Conservation (phyloP, 2,329 filamentous ascomycete genomes). For the Alternaria brassicae region DNA sequence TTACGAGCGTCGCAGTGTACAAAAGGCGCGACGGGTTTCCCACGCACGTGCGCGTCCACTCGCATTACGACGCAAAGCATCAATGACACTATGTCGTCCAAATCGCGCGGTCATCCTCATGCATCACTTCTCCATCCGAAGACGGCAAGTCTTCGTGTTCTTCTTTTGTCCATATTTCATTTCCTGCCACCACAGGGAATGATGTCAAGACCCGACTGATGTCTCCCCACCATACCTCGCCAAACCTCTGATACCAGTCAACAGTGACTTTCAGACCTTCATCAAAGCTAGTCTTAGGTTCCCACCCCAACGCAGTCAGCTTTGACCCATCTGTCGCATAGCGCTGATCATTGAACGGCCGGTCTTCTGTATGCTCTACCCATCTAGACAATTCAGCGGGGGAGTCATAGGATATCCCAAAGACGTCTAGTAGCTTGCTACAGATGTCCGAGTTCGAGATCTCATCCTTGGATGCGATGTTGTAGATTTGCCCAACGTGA, state of each 20-base stretch:
- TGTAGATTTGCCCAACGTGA: slow-evolving; percentile 77
- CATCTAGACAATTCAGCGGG: slow-evolving; percentile 64
- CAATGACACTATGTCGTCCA: slow-evolving; percentile 33
- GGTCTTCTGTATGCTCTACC: slow-evolving; percentile 77
- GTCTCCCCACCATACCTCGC: slow-evolving; percentile 53
- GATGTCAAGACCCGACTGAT: slow-evolving; percentile 50
- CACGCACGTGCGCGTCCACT: background rate
- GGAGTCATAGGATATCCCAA: slow-evolving; percentile 58
- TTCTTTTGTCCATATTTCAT: slow-evolving; percentile 51
- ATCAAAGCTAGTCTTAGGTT: slow-evolving; percentile 46
- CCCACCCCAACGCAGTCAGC: slow-evolving; percentile 47
- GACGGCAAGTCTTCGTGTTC: slow-evolving; percentile 49
- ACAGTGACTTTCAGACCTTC: slow-evolving; percentile 48
- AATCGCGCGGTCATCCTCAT: slow-evolving; percentile 19
- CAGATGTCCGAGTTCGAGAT: slow-evolving; percentile 77
- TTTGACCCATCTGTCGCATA: slow-evolving; percentile 52
- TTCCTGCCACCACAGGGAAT: slow-evolving; percentile 49
- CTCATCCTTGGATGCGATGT: slow-evolving; percentile 79
- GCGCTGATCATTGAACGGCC: slow-evolving; percentile 64
- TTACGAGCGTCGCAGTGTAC: background rate
- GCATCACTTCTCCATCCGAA: slow-evolving; percentile 36
- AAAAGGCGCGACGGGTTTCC: background rate
- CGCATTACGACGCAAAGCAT: background rate
- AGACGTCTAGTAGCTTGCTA: slow-evolving; percentile 67
- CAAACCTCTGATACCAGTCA: slow-evolving; percentile 50